These are phyloP conservation scores for Lentinula raphanica DNA, from an alignment of 768 basidiomycete genomes.

Conservation along the genomic window DNA sequence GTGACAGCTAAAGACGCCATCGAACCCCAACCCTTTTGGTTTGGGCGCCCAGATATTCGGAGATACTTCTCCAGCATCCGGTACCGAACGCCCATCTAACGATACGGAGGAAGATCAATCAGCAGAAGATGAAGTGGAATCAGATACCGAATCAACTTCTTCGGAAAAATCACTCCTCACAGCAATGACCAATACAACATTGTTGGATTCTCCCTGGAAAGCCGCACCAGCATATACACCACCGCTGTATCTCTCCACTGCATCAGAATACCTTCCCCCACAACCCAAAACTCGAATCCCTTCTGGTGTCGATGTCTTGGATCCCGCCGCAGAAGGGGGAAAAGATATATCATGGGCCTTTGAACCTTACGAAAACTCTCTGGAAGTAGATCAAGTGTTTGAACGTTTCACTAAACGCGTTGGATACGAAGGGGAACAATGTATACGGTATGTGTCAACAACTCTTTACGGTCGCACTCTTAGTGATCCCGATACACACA, in stretches of 20 bases:
- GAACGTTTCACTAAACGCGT: constrained; percentile 77
- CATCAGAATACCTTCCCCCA: constrained; percentile 65
- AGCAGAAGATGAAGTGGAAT: constrained; percentile 24
- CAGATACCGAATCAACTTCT: constrained; percentile 29
- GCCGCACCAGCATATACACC: constrained; percentile 55
- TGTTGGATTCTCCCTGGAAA: constrained; percentile 63
- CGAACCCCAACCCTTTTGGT: constrained; percentile 37
- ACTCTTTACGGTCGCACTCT: background rate
- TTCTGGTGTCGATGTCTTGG: constrained; percentile 38
- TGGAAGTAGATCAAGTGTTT: constrained; percentile 80
- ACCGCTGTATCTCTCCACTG: constrained; percentile 70
- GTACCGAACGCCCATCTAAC: constrained; percentile 6
- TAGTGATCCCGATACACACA: background rate
- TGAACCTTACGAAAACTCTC: constrained; percentile 78
- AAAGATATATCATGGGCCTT: constrained; percentile 54
- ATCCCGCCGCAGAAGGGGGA: constrained; percentile 30
- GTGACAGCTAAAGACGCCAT: constrained; percentile 20
- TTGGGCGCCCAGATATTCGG: constrained; percentile 70
- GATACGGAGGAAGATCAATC: constrained; percentile 16
- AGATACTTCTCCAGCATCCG: constrained; percentile 13
- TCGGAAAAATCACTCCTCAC: constrained; percentile 49
- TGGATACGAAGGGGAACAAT: constrained; percentile 71
- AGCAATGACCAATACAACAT: constrained; percentile 50
- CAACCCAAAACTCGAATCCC: constrained; percentile 43
- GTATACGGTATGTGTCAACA: constrained; percentile 61